Evolutionary conservation across 805 yeast genomes (phyloP), one percentile per base, ranked within the genome.

Genomic region (Metschnikowia picachoensis): DNA sequence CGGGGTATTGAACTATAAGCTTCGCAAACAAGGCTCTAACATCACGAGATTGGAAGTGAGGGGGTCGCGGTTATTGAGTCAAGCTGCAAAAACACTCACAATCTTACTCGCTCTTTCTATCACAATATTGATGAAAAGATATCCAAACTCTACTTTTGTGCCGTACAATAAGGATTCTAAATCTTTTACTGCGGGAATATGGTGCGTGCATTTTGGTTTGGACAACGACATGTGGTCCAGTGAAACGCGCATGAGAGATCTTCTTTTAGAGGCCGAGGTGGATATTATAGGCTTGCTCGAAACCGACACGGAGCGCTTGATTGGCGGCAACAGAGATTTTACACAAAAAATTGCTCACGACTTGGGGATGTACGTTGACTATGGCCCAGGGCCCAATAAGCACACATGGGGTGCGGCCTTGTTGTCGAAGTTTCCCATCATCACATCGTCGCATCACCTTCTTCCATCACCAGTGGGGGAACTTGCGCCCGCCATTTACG

Each of bases 151-250:
- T 44, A 90, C 94, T 10, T 77, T 79, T 56, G 85, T 83, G 30
- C 76, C 76, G 30, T 67, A 58, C 51, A 64, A 72, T 49, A 58
- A 46, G 16, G 74, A 74, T n/a, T 76, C 87, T 2, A 78, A 82
- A 55, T 64, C 87, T 4, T 78, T 94, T 57, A 90, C 97, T 1
- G 91, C 97, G 2, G 99, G 98, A 63, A 91, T 94, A 50, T 94
- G 99, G 99, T 92, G 98, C 17, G 84, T 94, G 53, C 99, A 94
- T 69, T 94, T 94, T 62, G 99, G 97, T 20, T 76, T 94, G 41
- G 99, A 94, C 64, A 94, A 94, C 65, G 96, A 90, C 62, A 85
- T 94, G 94, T 94, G 99, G 99, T 92, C 95, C 0, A 80, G 90
- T 53, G 97, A 94, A 67, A 82, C 80, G 36, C 79, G 97, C 54